Evolutionary conservation across 768 basidiomycete genomes (phyloP).

Genomic region (Mycena indigotica): DNA sequence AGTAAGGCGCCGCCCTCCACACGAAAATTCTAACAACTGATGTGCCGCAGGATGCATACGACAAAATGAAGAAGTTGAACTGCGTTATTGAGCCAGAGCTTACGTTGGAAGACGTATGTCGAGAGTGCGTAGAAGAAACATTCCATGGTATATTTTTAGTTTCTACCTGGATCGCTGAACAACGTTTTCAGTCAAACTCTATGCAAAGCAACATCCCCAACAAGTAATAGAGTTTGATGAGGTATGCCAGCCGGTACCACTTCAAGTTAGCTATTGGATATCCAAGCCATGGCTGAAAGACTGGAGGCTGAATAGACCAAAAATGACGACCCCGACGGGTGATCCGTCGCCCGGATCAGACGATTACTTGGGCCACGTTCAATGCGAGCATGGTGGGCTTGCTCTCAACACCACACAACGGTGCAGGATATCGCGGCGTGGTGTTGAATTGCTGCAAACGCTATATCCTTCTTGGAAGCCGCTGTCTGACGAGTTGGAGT

Average conservation of each 20-base stretch:
- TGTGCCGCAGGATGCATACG: slow-evolving; percentile 45
- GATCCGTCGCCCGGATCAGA: slow-evolving; percentile 71
- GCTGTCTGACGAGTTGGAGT: slow-evolving; percentile 47
- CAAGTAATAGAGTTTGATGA: slow-evolving; percentile 62
- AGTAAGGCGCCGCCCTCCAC: slow-evolving; percentile 37
- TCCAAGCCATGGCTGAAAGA: slow-evolving; percentile 85
- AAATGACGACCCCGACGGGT: slow-evolving; percentile 63
- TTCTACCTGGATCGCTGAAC: no score
- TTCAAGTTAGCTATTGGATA: slow-evolving; percentile 62
- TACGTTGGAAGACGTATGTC: slow-evolving; percentile 57
- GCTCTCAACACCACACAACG: slow-evolving; percentile 58
- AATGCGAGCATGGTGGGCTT: slow-evolving; percentile 71
- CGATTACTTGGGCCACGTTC: slow-evolving; percentile 60
- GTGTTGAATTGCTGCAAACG: slow-evolving; percentile 51
- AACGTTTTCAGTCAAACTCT: slow-evolving; percentile 57
- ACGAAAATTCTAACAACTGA: background rate
- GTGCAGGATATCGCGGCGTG: slow-evolving; percentile 62
- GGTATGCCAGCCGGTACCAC: slow-evolving; percentile 44
- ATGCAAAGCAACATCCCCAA: slow-evolving; percentile 67
- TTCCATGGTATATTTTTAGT: slow-evolving; percentile 59
- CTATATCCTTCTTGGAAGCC: slow-evolving; percentile 72
- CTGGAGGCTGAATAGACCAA: slow-evolving; percentile 72
- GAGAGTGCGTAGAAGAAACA: slow-evolving; percentile 52
- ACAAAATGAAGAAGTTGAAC: slow-evolving; percentile 47
- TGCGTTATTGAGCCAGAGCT: slow-evolving; percentile 53